phyloP scores from a whole-genome alignment of 1,284 basidiomycete species.

The Marasmius oreades region DNA sequence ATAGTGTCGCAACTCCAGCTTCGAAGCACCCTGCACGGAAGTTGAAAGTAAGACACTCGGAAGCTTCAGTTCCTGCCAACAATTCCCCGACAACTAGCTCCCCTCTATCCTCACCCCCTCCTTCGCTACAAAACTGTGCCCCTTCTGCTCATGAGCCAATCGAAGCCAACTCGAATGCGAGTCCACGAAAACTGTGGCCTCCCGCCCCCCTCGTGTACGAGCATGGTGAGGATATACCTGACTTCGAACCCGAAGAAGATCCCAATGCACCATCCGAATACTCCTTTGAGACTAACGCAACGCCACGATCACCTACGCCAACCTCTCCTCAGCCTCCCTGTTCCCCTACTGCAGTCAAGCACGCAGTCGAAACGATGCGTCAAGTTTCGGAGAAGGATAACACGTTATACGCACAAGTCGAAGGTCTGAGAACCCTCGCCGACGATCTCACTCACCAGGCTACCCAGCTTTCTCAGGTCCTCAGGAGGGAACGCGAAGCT shows the following conservation, averaged over 20 bases:
- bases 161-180: too few species aligned
- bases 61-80: too few species aligned
- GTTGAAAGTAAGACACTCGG: too few species aligned
- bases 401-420: neutral
- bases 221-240: neutral
- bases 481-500: slow-evolving; percentile 5
- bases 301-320: slow-evolving; percentile 2
- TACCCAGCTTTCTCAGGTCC: neutral
- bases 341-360: neutral
- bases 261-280: neutral
- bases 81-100: too few species aligned
- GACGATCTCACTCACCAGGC: neutral
- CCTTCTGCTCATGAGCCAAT: too few species aligned
- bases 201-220: neutral
- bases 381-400: slow-evolving; percentile 3
- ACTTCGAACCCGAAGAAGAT: neutral
- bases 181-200: neutral
- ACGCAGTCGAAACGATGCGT: slow-evolving; percentile 4
- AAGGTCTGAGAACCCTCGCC: neutral
- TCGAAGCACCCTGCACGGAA: too few species aligned
- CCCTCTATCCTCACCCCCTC: too few species aligned
- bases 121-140: too few species aligned
- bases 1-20: too few species aligned
- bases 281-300: neutral
- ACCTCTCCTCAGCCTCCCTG: slow-evolving; percentile 1